Conservation (phyloP, 129 eudicot species). For the Deinandra increscens region DNA sequence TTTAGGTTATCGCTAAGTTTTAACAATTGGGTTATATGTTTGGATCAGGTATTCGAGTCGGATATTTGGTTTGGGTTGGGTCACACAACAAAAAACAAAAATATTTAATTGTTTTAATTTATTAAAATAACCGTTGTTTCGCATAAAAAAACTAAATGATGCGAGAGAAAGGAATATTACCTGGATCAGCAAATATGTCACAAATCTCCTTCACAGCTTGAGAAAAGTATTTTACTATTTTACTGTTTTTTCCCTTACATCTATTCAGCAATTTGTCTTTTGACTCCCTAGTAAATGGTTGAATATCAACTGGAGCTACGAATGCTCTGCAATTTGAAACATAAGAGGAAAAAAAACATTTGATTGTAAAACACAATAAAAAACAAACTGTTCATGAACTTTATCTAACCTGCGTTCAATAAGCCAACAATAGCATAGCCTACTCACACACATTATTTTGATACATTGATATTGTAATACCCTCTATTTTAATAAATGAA, state of each 20-base stretch:
- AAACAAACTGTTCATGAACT: slow-evolving; percentile 1
- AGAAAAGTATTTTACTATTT: slow-evolving; percentile 58
- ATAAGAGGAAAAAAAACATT: slow-evolving; percentile 16
- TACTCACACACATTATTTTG: slow-evolving; percentile 15
- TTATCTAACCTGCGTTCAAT: slow-evolving; percentile 2
- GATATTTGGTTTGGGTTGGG: no score
- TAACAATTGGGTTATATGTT: no score
- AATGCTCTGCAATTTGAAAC: slow-evolving; percentile 60
- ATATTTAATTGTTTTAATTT: no score
- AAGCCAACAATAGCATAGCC: not conserved
- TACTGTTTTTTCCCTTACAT: slow-evolving; percentile 62
- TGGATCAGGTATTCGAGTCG: no score
- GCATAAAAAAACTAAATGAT: no score
- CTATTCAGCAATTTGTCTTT: slow-evolving; percentile 58
- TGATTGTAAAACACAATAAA: not conserved
- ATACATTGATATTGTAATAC: slow-evolving; percentile 6
- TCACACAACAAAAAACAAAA: no score
- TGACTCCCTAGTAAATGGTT: no score
- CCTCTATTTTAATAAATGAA: no score
- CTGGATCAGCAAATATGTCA: slow-evolving; percentile 50
- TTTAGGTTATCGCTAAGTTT: no score
- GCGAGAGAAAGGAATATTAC: no score
- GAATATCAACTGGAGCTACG: slow-evolving; percentile 81
- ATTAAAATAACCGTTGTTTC: no score
- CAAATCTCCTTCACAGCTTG: slow-evolving; percentile 82